Evolutionary conservation across 2,329 filamentous ascomycete genomes (phyloP).

Genomic region (Claviceps fusiformis): DNA sequence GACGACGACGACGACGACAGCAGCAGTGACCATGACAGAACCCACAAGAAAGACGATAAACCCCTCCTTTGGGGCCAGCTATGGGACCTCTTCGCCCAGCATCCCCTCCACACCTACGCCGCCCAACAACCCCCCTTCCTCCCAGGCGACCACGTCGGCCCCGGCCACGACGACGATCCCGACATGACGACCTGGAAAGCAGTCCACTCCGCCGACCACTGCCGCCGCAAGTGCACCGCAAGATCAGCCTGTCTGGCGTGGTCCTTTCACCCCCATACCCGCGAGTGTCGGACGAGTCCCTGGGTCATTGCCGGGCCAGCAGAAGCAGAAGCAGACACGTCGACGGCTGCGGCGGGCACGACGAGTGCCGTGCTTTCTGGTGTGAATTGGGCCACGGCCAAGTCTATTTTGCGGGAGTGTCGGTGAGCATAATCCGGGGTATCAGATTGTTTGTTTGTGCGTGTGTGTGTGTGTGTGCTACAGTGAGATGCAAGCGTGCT

Average conservation of each 20-base stretch:
- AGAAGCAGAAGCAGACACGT: neutral
- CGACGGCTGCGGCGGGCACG: neutral
- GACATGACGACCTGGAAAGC: conserved; percentile 19
- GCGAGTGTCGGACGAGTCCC: conserved; percentile 31
- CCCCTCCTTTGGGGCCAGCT: conserved; percentile 38
- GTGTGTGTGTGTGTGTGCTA: neutral
- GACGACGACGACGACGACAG: neutral
- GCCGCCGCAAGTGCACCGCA: conserved; percentile 25
- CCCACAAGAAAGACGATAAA: conserved; percentile 6
- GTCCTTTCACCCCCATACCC: conserved; percentile 29
- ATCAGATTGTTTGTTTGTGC: no score
- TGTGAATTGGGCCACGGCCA: conserved; percentile 18
- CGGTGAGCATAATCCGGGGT: neutral
- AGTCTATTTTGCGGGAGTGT: conserved; percentile 11
- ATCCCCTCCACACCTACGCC: conserved; percentile 24
- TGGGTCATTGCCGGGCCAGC: conserved; percentile 34
- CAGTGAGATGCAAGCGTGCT: no score
- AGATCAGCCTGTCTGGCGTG: conserved; percentile 34
- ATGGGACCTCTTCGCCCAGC: conserved; percentile 33
- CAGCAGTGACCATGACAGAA: neutral
- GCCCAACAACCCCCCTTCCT: conserved; percentile 10
- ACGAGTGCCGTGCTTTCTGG: conserved; percentile 13
- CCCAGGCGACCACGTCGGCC: conserved; percentile 37
- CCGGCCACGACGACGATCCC: conserved; percentile 26
- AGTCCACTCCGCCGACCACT: conserved; percentile 27